Evolutionary conservation across 1,284 basidiomycete genomes (phyloP), one percentile per base, ranked within the genome.

Genomic region (Peniophora sp.): DNA sequence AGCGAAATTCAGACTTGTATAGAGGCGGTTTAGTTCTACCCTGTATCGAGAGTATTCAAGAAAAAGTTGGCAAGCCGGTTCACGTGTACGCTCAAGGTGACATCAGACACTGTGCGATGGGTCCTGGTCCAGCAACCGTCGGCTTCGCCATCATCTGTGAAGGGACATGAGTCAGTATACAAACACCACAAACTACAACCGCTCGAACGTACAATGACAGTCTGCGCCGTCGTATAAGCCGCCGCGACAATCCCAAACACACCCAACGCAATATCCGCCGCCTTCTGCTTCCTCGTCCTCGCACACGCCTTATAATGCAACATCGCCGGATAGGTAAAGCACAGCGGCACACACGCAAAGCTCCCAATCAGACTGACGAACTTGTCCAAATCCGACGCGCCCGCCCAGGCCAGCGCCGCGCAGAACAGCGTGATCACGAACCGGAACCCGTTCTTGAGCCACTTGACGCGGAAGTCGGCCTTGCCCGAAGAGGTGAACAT

Each of bases 341-440:
- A 97, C 50, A 98, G 73, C 5, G 96, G 95, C 6, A 97, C 86
- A 63, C 94, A 98, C 51, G 95, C 95, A 61, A 97, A 91, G 60
- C 88, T 88, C 18, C 96, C 96, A 52, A 99, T 81, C 58, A 99
- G 81, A 14, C 91, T 82, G 14, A 99, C 96, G 64, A 98, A 98
- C 71, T 98, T 98, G 73, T 99, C 97, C 49, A 99, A 70, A 68
- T 97, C 94, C 42, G 74, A 78, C 18, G 94, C 93, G 14, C 96
- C 96, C 5, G 77, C 71, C 82, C 86, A 95, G 52, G 88, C 90
- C 53, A 97, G 69, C 20, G 76, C 64, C 1, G 86, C 85, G 66
- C 90, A 92, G 52, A 84, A 70, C 53, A 88, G 65, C 35, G 97
- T 92, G 53, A 88, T 78, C 12, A 71, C 64, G 51, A 85, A 87